Evolutionary conservation across 805 yeast species (phyloP), one percentile per base, ranked within the genome.

Genomic region (Suhomyces sp.): DNA sequence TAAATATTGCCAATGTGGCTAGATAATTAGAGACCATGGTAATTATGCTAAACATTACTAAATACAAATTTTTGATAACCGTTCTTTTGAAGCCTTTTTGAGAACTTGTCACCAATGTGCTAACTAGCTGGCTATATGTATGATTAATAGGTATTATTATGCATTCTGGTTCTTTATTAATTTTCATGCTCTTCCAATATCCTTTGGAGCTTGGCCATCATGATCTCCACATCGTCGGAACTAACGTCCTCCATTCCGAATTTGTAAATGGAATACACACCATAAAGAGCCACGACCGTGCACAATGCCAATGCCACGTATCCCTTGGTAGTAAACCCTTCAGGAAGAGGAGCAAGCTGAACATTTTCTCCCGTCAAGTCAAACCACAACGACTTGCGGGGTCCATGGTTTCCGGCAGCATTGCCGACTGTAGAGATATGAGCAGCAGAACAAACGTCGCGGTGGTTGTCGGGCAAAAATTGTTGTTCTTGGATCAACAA

Each of bases 301-400:
- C 89, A 85, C 1, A 82, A 54, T 0, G 71, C 54, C 47, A 88
- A 65, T 3, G 91, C 91, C 55, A 84, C 49, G 62, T 87, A 87
- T 1, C 94, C 94, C 64, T 82, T 85, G 6, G 68, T 41, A 0
- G 92, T 86, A 70, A 88, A 88, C 0, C 93, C 93, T 6, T 64
- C 72, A 0, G 94, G 93, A 55, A 88, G 74, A 12, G 88, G 87
- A 0, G 61, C 59, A 13, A 81, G 79, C 62, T 88, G 94, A 40
- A 76, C 59, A 38, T 79, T 78, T 61, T 87, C 88, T 4, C 88
- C 89, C 1, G 70, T 55, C 58, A 88, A 67, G 58, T 87, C 75
- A 9, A 83, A 68, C 81, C 86, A 84, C 50, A 80, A 76, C 5
- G 57, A 49, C 2, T 72, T 68, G 1, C 71, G 50, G 49, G 81